Percentiles rank a stretch among this genome's conserved stretches.
Conservation (phyloP, 352 stramenopile genomes). For the Globisporangium radiosum region DNA sequence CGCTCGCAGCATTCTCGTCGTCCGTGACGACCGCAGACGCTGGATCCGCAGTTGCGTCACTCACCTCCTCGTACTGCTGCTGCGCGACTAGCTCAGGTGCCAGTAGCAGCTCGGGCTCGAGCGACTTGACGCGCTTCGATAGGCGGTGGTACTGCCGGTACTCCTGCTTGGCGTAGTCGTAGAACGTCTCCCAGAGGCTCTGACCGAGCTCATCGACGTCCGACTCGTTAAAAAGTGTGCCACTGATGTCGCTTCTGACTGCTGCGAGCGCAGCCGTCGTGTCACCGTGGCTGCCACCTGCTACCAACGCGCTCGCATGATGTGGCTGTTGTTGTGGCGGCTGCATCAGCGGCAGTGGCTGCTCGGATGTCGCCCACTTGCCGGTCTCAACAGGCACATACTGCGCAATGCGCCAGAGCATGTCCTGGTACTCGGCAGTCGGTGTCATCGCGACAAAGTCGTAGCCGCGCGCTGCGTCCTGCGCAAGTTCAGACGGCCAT, state of each 20-base stretch:
- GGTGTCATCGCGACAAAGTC: constrained; percentile 53
- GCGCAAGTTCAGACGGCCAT: constrained; percentile 85
- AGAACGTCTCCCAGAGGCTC: constrained; percentile 66
- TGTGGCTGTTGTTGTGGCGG: no score
- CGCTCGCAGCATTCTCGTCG: no score
- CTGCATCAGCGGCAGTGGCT: no score
- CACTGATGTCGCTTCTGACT: constrained; percentile 1
- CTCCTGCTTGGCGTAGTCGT: constrained; percentile 44
- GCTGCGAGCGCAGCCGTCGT: background rate
- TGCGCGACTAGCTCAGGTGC: no score
- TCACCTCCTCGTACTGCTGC: no score
- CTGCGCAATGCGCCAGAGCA: constrained; percentile 55
- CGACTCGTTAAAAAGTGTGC: constrained; percentile 27
- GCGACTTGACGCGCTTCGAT: constrained; percentile 43
- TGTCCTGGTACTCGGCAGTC: constrained; percentile 55
- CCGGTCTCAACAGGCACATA: constrained; percentile 44
- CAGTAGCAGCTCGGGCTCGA: background rate
- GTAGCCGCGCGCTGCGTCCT: constrained; percentile 64
- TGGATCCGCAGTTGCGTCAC: no score
- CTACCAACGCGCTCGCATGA: background rate
- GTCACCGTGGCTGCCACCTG: background rate
- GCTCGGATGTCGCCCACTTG: constrained; percentile 17
- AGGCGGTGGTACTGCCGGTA: constrained; percentile 66
- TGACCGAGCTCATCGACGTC: constrained; percentile 45
- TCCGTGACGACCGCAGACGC: no score